A percentile compares a stretch with the other conserved stretches of the same genome.
phyloP scores from a whole-genome alignment of 2,329 filamentous ascomycete species.

The Aurifilum marmelostoma region DNA sequence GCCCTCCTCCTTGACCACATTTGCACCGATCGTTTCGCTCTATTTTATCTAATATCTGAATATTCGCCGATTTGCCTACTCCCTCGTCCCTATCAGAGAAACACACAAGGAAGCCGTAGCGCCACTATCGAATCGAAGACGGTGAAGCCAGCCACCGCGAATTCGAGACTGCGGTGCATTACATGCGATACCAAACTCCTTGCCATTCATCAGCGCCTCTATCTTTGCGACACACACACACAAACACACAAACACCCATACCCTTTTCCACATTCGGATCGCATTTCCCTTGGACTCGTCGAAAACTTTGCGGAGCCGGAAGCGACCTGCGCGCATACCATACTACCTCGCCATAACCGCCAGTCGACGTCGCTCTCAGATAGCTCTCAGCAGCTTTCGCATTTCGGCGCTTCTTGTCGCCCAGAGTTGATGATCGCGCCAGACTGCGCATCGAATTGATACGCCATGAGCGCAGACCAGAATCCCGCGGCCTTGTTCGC shows the following conservation, averaged over 20 bases:
- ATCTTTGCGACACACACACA: neutral
- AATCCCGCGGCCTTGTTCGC: constrained; percentile 17
- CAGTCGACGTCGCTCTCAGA: constrained; percentile 7
- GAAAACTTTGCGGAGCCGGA: neutral
- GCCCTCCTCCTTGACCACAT: neutral
- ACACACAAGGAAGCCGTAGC: constrained; percentile 15
- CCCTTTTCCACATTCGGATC: neutral
- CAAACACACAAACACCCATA: neutral
- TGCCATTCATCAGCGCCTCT: constrained; percentile 9
- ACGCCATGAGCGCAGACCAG: constrained; percentile 27
- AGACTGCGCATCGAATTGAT: constrained; percentile 11
- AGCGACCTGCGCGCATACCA: constrained; percentile 4
- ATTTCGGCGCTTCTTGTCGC: constrained; percentile 3
- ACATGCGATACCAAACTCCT: constrained; percentile 18
- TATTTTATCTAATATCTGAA: constrained; percentile 17
- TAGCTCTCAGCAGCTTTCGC: constrained; percentile 10
- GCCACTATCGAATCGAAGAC: constrained; percentile 17
- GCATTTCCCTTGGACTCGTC: neutral
- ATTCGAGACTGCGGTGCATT: neutral
- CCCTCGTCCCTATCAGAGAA: constrained; percentile 2
- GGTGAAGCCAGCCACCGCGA: constrained; percentile 21
- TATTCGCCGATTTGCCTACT: constrained; percentile 6
- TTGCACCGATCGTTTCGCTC: neutral
- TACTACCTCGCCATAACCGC: neutral
- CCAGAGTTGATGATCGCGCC: constrained; percentile 15